Evolutionary conservation across 163 green algal genomes (phyloP).

Genomic region (Scenedesmus sp.): DNA sequence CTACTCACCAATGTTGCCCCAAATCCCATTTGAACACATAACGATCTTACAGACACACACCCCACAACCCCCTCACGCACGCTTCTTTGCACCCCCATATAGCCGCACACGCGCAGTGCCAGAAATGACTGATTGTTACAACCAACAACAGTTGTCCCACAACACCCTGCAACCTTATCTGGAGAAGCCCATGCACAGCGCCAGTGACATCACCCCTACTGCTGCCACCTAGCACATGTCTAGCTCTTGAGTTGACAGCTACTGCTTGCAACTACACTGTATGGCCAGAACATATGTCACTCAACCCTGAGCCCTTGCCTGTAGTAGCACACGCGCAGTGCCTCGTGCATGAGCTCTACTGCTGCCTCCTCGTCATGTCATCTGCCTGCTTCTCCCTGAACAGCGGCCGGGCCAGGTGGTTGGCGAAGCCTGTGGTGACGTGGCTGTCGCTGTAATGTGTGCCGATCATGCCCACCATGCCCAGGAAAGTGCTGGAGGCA

Average conservation of each 20-base stretch:
- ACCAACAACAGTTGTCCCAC: too few relatives aligned
- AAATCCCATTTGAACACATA: conserved; percentile 90
- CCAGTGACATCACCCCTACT: conserved; percentile 86
- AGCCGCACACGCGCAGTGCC: too few relatives aligned
- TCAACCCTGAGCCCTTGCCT: conserved; percentile 23
- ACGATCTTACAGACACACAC: conserved; percentile 72
- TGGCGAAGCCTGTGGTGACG: conserved; percentile 94
- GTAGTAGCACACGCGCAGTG: conserved; percentile 96
- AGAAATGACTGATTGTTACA: too few relatives aligned
- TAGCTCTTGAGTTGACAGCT: too few relatives aligned
- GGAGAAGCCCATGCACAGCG: conserved; percentile 95
- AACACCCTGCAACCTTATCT: conserved; percentile 18
- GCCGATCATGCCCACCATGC: conserved; percentile 95
- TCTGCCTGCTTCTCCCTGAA: conserved; percentile 92
- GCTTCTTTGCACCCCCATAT: too few relatives aligned
- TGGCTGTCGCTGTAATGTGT: conserved; percentile 90
- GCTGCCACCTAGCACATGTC: conserved; percentile 96
- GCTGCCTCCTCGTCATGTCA: conserved; percentile 97
- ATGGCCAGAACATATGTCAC: too few relatives aligned
- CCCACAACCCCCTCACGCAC: conserved; percentile 89
- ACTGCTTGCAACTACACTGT: too few relatives aligned
- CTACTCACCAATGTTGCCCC: conserved; percentile 91
- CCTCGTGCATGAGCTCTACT: conserved; percentile 87
- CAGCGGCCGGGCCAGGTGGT: conserved; percentile 92
- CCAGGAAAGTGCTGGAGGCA: conserved; percentile 66